Conservation (phyloP, 257 asterid genomes). For the Petunia secreta region DNA sequence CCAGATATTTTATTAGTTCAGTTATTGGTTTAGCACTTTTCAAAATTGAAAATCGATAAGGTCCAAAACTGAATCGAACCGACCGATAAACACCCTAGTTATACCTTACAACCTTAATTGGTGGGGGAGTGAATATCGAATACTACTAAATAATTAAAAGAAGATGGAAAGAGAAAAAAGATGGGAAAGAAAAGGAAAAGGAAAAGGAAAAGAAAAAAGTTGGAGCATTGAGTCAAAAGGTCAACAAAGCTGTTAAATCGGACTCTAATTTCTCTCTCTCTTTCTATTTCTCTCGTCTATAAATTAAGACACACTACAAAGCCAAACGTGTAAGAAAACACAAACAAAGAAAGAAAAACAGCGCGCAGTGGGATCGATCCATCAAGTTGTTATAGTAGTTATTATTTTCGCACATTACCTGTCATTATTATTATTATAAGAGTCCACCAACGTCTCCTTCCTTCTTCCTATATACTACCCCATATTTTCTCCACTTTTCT, state of each 20-base stretch:
- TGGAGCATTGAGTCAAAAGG: conserved; percentile 9
- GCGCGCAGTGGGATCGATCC: conserved; percentile 14
- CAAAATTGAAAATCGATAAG: too few species aligned
- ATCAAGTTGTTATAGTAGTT: conserved; percentile 10
- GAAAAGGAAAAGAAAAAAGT: neutral
- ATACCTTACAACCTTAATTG: too few species aligned
- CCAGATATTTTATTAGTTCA: too few species aligned
- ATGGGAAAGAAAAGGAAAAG: neutral
- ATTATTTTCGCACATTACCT: neutral
- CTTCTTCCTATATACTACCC: neutral
- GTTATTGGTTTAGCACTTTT: too few species aligned
- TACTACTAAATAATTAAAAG: too few species aligned
- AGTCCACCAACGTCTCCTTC: conserved; percentile 15
- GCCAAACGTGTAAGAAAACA: neutral
- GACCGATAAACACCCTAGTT: too few species aligned
- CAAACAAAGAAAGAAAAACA: neutral
- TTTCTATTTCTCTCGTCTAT: neutral
- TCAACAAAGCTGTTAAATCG: neutral
- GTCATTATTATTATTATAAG: neutral
- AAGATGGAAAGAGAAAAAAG: too few species aligned
- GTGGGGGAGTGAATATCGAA: too few species aligned
- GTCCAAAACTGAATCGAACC: too few species aligned
- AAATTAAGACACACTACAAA: neutral
- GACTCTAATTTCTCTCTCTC: neutral
- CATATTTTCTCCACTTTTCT: neutral